Conservation (phyloP, 305 asterid genomes). For the Coffea humblotiana region DNA sequence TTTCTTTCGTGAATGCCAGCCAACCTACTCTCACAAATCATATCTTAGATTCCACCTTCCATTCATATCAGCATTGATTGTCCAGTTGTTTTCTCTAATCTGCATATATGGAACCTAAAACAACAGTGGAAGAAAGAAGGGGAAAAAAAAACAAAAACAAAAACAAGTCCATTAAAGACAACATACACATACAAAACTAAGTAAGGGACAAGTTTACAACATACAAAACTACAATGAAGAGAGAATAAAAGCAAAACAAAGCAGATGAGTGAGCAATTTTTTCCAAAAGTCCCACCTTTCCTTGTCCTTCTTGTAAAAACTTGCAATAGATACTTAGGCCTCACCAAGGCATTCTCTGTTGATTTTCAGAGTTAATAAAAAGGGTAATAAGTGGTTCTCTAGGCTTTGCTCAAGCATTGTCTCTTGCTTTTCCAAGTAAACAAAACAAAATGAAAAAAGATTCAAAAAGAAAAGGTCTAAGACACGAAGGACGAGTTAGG, state of each 20-base stretch:
- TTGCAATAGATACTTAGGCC: background rate
- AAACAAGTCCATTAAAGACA: conserved; percentile 17
- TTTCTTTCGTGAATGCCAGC: background rate
- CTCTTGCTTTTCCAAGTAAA: background rate
- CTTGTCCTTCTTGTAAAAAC: background rate
- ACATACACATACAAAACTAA: background rate
- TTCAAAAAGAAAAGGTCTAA: background rate
- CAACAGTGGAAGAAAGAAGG: background rate
- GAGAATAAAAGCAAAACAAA: too few relatives aligned
- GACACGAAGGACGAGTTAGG: background rate
- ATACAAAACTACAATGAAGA: background rate
- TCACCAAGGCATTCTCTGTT: background rate
- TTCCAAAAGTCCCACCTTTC: background rate
- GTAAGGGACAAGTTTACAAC: background rate
- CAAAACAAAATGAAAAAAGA: background rate
- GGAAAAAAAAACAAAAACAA: background rate
- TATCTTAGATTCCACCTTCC: conserved; percentile 79
- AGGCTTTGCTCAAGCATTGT: background rate
- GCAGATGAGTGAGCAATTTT: too few relatives aligned
- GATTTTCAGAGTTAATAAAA: background rate
- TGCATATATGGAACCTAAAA: conserved; percentile 72
- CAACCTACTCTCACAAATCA: conserved; percentile 42
- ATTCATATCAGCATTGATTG: conserved; percentile 54
- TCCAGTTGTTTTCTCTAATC: conserved; percentile 90
- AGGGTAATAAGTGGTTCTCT: background rate